Percentiles rank a stretch among this genome's conserved stretches.
Evolutionary conservation across 208 protist genomes (phyloP).

Genomic region (Vickermania ingenoplastis): DNA sequence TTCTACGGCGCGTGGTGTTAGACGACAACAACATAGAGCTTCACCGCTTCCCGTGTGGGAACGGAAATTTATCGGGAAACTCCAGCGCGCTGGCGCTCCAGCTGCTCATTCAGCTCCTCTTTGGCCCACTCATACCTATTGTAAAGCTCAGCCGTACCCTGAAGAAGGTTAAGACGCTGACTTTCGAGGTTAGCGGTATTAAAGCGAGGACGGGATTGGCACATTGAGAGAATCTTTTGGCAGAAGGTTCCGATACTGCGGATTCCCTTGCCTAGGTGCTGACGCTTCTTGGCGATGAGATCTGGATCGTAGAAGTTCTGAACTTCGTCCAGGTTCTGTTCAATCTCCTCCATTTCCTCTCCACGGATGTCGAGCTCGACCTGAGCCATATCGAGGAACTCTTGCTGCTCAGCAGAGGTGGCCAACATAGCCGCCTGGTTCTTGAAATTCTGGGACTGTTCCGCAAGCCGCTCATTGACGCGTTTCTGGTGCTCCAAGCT

Average conservation of each 20-base stretch:
- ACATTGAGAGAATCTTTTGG: constrained; percentile 6
- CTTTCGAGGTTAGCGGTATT: constrained; percentile 36
- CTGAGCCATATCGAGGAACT: constrained; percentile 41
- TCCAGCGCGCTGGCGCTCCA: neutral
- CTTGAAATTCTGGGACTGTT: constrained; percentile 13
- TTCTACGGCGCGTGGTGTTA: no score
- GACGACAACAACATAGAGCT: no score
- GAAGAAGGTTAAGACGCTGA: constrained; percentile 25
- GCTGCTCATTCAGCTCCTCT: constrained; percentile 11
- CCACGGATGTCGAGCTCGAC: constrained; percentile 27
- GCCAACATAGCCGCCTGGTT: constrained; percentile 12
- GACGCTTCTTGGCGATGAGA: constrained; percentile 20
- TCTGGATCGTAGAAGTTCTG: constrained; percentile 12
- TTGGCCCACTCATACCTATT: constrained; percentile 8
- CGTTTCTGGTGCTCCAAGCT: constrained; percentile 9
- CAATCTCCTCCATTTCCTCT: constrained; percentile 19
- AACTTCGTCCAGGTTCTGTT: constrained; percentile 11
- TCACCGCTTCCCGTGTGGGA: no score
- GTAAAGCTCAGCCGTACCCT: constrained; percentile 10
- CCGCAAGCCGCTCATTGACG: constrained; percentile 8
- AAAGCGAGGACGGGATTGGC: constrained; percentile 18
- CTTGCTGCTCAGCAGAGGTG: constrained; percentile 25
- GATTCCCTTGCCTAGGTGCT: constrained; percentile 8
- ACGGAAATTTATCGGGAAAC: neutral
- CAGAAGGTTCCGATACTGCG: constrained; percentile 14